Percentiles rank a stretch among this genome's conserved stretches.
phyloP scores from a whole-genome alignment of 23 red algal species.

The Agarophyton chilense region DNA sequence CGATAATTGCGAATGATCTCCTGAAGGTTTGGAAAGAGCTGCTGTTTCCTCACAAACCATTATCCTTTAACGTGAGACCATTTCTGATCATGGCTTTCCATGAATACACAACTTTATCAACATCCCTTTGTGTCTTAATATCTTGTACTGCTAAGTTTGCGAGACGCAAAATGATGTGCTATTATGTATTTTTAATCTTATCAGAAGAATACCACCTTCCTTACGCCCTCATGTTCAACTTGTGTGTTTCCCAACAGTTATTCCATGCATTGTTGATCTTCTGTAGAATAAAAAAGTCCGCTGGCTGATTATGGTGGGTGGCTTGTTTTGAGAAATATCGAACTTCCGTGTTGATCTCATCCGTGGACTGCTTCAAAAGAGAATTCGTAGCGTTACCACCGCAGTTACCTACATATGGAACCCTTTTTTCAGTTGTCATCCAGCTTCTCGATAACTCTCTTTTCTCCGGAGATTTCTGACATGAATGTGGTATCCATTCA shows the following conservation, averaged over 20 bases:
- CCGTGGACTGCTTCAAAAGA: neutral
- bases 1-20: neutral
- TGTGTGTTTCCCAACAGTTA: neutral
- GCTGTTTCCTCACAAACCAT: conserved; percentile 3
- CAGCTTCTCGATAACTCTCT: neutral
- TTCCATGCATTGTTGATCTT: conserved; percentile 13
- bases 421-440: neutral
- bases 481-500: neutral
- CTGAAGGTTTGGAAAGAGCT: neutral
- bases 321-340: neutral
- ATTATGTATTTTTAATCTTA: neutral
- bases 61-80: neutral
- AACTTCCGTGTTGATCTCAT: neutral
- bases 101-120: neutral
- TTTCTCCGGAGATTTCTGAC: neutral
- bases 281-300: neutral
- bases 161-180: neutral
- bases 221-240: neutral
- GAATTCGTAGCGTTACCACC: neutral
- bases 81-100: neutral
- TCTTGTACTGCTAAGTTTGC: neutral
- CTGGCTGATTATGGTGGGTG: neutral
- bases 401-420: neutral
- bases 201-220: neutral
- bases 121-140: neutral